Percentiles rank a stretch among this genome's conserved stretches.
phyloP scores from a whole-genome alignment of 2,329 filamentous ascomycete species.

The Cercospora nicotianae region DNA sequence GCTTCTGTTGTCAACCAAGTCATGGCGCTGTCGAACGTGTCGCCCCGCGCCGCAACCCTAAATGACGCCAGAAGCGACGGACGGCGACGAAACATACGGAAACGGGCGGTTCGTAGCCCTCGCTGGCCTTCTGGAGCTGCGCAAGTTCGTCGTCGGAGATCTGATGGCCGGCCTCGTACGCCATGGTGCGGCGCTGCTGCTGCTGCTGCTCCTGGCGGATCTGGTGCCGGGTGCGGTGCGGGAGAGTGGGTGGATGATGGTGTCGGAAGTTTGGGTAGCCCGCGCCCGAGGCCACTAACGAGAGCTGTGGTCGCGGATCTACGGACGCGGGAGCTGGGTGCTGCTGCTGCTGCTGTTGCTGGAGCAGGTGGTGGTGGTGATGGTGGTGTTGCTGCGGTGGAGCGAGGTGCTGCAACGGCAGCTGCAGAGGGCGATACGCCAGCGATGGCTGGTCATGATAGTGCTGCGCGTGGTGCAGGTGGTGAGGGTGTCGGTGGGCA shows the following conservation, averaged over 20 bases:
- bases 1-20: slow-evolving; percentile 7
- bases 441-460: slow-evolving; percentile 39
- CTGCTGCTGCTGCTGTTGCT: slow-evolving; percentile 23
- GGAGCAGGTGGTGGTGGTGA: slow-evolving; percentile 21
- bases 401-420: slow-evolving; percentile 41
- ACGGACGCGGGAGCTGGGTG: slow-evolving; percentile 8
- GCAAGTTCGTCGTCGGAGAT: slow-evolving; percentile 57
- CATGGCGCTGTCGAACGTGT: slow-evolving; percentile 13
- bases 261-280: slow-evolving; percentile 31
- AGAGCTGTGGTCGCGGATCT: slow-evolving; percentile 28
- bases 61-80: slow-evolving; percentile 19
- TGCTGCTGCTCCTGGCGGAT: slow-evolving; percentile 23
- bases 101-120: slow-evolving; percentile 59
- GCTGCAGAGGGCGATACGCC: slow-evolving; percentile 41
- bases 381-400: slow-evolving; percentile 23
- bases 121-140: slow-evolving; percentile 62
- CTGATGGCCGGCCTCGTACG: slow-evolving; percentile 32
- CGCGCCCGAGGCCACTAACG: slow-evolving; percentile 27
- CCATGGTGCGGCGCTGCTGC: slow-evolving; percentile 38
- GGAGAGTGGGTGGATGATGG: slow-evolving; percentile 19
- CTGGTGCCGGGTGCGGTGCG: slow-evolving; percentile 31
- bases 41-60: slow-evolving; percentile 31
- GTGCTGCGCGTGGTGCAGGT: slow-evolving; percentile 23
- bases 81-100: slow-evolving; percentile 48
- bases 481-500: slow-evolving; percentile 19